These are phyloP conservation scores for Magnolia officinalis DNA, from an alignment of 164 flowering plant genomes.

Conservation along the genomic window DNA sequence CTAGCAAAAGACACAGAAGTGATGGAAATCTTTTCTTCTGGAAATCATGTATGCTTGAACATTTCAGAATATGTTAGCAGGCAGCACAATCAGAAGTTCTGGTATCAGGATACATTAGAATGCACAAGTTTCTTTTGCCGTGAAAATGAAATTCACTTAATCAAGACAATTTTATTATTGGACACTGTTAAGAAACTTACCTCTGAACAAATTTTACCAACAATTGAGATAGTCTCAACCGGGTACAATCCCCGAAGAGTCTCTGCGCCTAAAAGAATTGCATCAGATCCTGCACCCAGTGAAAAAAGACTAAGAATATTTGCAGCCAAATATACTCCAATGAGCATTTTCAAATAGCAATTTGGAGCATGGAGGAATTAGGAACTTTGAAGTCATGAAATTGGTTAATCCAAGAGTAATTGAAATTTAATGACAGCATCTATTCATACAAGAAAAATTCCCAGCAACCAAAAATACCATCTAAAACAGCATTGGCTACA, in stretches of 20 bases:
- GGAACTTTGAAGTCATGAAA: neutral
- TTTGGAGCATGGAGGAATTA: neutral
- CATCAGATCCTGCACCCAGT: conserved; percentile 65
- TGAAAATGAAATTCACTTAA: neutral
- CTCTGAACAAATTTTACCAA: conserved; percentile 89
- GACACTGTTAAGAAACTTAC: conserved; percentile 23
- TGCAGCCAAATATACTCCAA: neutral
- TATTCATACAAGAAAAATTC: neutral
- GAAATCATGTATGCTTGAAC: too few relatives aligned
- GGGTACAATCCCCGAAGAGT: conserved; percentile 84
- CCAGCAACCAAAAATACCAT: conserved; percentile 39
- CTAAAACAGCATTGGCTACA: conserved; percentile 85
- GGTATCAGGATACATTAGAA: too few relatives aligned
- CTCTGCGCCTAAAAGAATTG: conserved; percentile 92
- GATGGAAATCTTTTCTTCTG: too few relatives aligned
- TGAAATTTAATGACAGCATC: neutral
- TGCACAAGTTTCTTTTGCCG: neutral
- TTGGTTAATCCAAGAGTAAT: neutral
- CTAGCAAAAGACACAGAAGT: too few relatives aligned
- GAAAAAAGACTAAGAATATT: neutral
- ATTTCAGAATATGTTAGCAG: too few relatives aligned
- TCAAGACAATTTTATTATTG: neutral
- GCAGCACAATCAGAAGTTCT: too few relatives aligned
- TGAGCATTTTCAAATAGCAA: neutral
- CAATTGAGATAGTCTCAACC: conserved; percentile 75